Base-by-base conservation (phyloP, 441 rosid species). In the Bocquillonia castaneifolia region DNA sequence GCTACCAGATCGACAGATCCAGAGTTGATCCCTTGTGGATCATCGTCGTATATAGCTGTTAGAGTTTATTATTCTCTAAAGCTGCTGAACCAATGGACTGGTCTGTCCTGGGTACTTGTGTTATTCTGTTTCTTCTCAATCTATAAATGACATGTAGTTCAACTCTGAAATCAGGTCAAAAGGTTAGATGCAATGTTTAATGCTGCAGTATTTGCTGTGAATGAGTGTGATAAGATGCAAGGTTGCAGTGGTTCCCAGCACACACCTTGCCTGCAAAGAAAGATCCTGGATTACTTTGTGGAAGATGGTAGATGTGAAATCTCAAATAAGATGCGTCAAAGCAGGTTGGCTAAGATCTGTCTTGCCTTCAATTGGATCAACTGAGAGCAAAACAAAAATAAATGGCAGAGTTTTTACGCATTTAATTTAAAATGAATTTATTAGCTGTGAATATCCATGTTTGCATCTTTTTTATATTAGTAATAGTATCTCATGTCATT, bases 231-330 rank as follows among this genome's bases (percentile, higher is more conserved):
- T 54, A 86, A 77, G 79, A 72, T 26, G 72, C 69, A 78, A 18
- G 90, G 86, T 22, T 85, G 87, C 75, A 44, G 26, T 63, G 73
- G 72, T 66, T 22, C 81, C 66, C 78, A 81, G 51, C 90, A 88
- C 69, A 83, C 91, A 1, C 56, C 78, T 52, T 85, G 86, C 76
- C 59, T 88, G 78, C 91, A 83, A 64, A 73, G 75, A 70, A 81
- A 76, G 78, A 86, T 83, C 70, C 60, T 76, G 71, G 84, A 82
- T 68, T 88, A 88, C 80, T 88, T 88, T 60, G 72, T 71, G 36
- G 84, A 78, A 22, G 82, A 78, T 42, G 47, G 63, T 51, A 28
- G 47, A 63, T 60, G 18, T 64, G 69, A 68, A 42, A 70, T 77
- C 64, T 75, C 83, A 48, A 67, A 64, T 47, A 76, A 78, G 69